These are phyloP conservation scores for Lentinus tigrinus DNA, from an alignment of 768 basidiomycete genomes.

Conservation along the genomic window DNA sequence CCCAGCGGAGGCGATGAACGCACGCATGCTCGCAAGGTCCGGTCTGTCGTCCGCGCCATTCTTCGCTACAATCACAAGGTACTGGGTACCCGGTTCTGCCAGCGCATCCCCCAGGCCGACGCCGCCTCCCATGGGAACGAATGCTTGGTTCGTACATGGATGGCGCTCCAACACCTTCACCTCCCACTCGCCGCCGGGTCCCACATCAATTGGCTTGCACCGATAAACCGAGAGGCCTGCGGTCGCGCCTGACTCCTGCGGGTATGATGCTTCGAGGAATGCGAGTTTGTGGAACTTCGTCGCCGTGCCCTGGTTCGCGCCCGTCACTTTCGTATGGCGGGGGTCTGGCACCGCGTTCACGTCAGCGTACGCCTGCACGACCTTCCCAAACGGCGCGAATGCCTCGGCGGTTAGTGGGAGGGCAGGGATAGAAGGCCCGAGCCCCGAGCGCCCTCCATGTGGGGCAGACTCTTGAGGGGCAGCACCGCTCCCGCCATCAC, in stretches of 20 bases:
- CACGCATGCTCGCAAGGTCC: slow-evolving; percentile 69
- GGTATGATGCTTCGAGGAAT: slow-evolving; percentile 66
- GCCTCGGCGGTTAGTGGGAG: slow-evolving; percentile 79
- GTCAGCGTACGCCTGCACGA: slow-evolving; percentile 84
- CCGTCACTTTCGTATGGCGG: slow-evolving; percentile 66
- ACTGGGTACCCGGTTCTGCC: slow-evolving; percentile 49
- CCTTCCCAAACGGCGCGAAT: slow-evolving; percentile 86
- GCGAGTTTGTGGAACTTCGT: slow-evolving; percentile 91
- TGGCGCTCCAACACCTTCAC: slow-evolving; percentile 87
- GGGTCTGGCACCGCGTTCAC: slow-evolving; percentile 58
- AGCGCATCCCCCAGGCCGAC: slow-evolving; percentile 42
- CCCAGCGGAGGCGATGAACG: slow-evolving; percentile 74
- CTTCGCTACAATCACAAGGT: slow-evolving; percentile 85
- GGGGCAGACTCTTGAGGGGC: neutral
- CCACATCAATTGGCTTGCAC: slow-evolving; percentile 59
- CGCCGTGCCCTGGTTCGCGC: slow-evolving; percentile 89
- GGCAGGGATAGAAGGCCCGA: slow-evolving; percentile 42
- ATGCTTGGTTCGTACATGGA: slow-evolving; percentile 85
- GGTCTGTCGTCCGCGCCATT: slow-evolving; percentile 78
- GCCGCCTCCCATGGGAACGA: slow-evolving; percentile 86
- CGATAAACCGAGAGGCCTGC: slow-evolving; percentile 82
- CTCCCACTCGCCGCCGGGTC: slow-evolving; percentile 47
- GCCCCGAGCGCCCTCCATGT: neutral
- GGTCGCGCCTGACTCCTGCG: slow-evolving; percentile 51
- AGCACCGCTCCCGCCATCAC: slow-evolving; percentile 13